phyloP scores from a whole-genome alignment of 2,329 filamentous ascomycete species.

The Exophiala sp. region DNA sequence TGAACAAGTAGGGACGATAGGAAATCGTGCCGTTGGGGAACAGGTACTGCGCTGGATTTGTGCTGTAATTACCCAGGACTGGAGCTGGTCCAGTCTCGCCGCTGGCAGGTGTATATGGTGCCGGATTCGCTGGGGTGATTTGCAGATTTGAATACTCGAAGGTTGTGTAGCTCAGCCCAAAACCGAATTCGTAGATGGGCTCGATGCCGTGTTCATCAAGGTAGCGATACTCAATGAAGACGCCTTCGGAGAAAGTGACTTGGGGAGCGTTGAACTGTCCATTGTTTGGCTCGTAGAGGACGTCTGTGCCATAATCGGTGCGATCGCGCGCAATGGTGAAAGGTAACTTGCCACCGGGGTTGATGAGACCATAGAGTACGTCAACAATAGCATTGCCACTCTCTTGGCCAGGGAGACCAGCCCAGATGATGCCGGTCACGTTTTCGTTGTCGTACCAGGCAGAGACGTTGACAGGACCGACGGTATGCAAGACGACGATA shows the following conservation, averaged over 20 bases:
- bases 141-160: constrained; percentile 59
- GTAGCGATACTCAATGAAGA: constrained; percentile 55
- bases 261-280: constrained; percentile 54
- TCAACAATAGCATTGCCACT: constrained; percentile 72
- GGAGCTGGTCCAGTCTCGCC: constrained; percentile 55
- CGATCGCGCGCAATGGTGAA: constrained; percentile 58
- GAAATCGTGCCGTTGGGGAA: constrained; percentile 51
- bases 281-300: constrained; percentile 58
- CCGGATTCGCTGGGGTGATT: constrained; percentile 43
- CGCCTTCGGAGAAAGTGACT: constrained; percentile 56
- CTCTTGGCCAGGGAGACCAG: constrained; percentile 71
- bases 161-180: constrained; percentile 61
- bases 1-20: constrained; percentile 52
- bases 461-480: constrained; percentile 72
- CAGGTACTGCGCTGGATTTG: constrained; percentile 50
- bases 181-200: constrained; percentile 61
- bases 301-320: constrained; percentile 53
- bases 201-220: constrained; percentile 55
- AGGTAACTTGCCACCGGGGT: constrained; percentile 60
- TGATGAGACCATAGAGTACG: constrained; percentile 66
- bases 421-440: constrained; percentile 72
- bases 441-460: constrained; percentile 61
- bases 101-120: constrained; percentile 51
- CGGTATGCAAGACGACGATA: constrained; percentile 84
- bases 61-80: constrained; percentile 48